Base-by-base conservation (phyloP, 352 stramenopile genomes). In the Globisporangium splendens region DNA sequence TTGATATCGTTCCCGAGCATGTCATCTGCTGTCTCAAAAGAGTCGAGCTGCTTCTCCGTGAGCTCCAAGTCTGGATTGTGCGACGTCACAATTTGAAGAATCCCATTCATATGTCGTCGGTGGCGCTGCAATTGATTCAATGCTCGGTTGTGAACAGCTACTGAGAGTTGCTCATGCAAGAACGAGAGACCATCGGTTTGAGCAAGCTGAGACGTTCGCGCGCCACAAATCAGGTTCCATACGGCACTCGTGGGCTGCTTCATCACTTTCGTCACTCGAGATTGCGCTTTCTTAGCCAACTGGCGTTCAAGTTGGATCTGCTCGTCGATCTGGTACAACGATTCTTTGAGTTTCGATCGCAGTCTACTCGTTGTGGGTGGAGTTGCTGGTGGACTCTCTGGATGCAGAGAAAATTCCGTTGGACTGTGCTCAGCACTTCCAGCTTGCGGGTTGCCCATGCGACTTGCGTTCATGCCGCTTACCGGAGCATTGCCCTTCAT, bases 41-140 rank as follows among this genome's bases (percentile, higher is more conserved):
- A 90, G 58, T 92, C 83, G 6, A 95, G 71, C 53, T 95, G 83
- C 49, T 85, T 77, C 56, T 91, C 82, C 1, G 85, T 92, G 24
- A 95, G 77, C 55, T 84, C 69, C 41, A 93, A 56, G 51, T 95
- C 85, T 1, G 82, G 80, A 52, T 91, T 90, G 53, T 93, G 85
- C 47, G 73, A 84, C 12, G 69, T 86, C 50, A 93, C 78, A 38
- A 93, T 92, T 69, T 95, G 75, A 31, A 93, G 72, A 49, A 95
- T 88, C 6, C 85, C 77, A 43, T 73, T 63, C 28, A 93, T 73
- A 47, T 95, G 83, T 0, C 83, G 81, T 3, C 81, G 77, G 50
- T 93, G 81, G n/a, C 85, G 81, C 43, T 88, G 77, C 35, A 95
- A 66, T 50, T 93, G 85, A 54, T 95, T 95, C 42, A 93, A 56